phyloP scores from a whole-genome alignment of 306 rosid species.

The Prosopis cineraria region DNA sequence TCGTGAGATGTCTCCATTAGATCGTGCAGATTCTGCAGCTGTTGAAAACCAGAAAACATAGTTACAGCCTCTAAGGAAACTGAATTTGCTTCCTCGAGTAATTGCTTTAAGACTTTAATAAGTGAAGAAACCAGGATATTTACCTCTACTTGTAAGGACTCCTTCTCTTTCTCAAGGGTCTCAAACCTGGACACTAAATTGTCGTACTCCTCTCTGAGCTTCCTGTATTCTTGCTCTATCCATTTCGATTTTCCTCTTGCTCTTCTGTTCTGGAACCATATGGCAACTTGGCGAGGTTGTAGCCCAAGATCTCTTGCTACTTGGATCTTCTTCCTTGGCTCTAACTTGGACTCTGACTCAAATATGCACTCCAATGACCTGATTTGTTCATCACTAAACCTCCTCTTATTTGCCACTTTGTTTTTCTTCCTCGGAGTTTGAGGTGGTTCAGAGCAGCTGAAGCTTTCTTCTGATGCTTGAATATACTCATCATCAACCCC shows the following conservation, averaged over 20 bases:
- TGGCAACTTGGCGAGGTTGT: constrained; percentile 93
- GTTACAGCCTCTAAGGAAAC: background rate
- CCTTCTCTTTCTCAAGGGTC: constrained; percentile 73
- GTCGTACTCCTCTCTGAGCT: constrained; percentile 69
- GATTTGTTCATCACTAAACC: constrained; percentile 87
- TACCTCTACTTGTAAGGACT: constrained; percentile 77
- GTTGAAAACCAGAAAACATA: constrained; percentile 33
- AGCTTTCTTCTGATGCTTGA: constrained; percentile 43
- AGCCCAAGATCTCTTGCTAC: constrained; percentile 83
- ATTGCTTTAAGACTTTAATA: background rate
- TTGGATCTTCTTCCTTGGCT: constrained; percentile 79
- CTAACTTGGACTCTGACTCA: constrained; percentile 80
- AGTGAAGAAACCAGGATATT: background rate
- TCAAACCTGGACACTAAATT: constrained; percentile 58
- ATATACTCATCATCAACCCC: constrained; percentile 54
- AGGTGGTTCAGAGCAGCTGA: constrained; percentile 36
- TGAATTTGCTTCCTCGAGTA: background rate
- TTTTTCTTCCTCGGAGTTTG: constrained; percentile 50
- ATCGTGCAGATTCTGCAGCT: constrained; percentile 65
- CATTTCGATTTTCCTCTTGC: constrained; percentile 96
- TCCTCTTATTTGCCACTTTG: constrained; percentile 60
- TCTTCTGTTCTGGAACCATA: constrained; percentile 95
- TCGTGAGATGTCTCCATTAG: constrained; percentile 34
- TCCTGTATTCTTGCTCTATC: constrained; percentile 68
- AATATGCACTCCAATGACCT: constrained; percentile 67